Evolutionary conservation across 495 filamentous ascomycete genomes (phyloP).

Genomic region (Cenococcum geophilum): DNA sequence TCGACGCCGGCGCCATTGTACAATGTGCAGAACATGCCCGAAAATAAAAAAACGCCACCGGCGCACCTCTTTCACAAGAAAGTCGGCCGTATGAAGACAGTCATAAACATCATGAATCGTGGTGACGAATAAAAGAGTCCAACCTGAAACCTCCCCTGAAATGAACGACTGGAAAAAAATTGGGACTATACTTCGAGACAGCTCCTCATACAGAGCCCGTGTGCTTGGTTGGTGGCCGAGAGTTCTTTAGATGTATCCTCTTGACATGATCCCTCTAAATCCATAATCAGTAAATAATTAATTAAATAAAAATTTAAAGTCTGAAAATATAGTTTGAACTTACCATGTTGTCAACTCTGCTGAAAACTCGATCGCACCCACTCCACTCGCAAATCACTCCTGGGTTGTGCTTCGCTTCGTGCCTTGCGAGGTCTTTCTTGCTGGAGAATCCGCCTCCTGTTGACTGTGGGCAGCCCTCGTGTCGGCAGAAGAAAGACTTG

Average conservation of each 20-base stretch:
- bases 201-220: not conserved
- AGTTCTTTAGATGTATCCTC: slow-evolving; percentile 36
- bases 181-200: not conserved
- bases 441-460: slow-evolving; percentile 54
- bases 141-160: not conserved
- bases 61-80: not conserved
- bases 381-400: slow-evolving; percentile 53
- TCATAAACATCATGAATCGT: not conserved
- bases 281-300: not conserved
- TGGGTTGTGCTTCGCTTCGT: slow-evolving; percentile 60
- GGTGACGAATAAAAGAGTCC: not conserved
- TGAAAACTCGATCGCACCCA: slow-evolving; percentile 55
- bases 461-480: slow-evolving; percentile 54
- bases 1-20: not conserved
- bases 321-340: slow-evolving; percentile 10
- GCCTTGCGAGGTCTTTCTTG: slow-evolving; percentile 57
- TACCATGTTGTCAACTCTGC: slow-evolving; percentile 60
- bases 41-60: not conserved
- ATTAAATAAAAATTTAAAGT: not conserved
- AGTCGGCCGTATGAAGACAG: not conserved
- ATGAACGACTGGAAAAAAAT: not conserved
- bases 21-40: not conserved
- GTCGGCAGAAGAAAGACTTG: slow-evolving; percentile 57
- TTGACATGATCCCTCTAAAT: slow-evolving; percentile 39
- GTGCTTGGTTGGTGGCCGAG: not conserved